phyloP scores from a whole-genome alignment of 306 rosid species.

The Mimosa pudica region DNA sequence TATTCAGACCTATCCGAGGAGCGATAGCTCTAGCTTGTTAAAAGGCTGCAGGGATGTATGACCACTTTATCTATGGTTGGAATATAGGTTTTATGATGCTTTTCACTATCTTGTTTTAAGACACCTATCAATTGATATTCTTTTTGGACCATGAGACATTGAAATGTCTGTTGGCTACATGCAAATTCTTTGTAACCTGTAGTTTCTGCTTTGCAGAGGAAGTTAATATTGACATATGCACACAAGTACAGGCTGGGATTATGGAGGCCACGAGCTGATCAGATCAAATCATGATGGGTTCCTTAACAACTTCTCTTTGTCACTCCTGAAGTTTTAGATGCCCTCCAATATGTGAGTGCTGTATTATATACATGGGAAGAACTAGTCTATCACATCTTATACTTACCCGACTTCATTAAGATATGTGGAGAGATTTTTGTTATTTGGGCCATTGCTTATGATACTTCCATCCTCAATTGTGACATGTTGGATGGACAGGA shows the following conservation, averaged over 20 bases:
- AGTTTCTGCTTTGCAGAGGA: conserved; percentile 66
- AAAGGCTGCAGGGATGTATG: conserved; percentile 2
- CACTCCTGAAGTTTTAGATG: conserved; percentile 11
- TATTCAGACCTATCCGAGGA: neutral
- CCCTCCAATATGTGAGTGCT: conserved; percentile 2
- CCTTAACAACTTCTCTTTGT: conserved; percentile 15
- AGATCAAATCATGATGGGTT: conserved; percentile 48
- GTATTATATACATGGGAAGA: conserved; percentile 26
- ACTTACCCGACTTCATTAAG: conserved; percentile 17
- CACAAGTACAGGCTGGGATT: conserved; percentile 90
- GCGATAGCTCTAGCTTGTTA: neutral
- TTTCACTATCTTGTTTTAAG: conserved; percentile 17
- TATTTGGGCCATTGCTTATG: neutral
- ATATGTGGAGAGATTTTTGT: conserved; percentile 25
- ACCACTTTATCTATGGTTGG: neutral
- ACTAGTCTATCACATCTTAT: conserved; percentile 12
- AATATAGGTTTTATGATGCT: conserved; percentile 13
- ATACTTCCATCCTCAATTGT: neutral
- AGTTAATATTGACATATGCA: conserved; percentile 72
- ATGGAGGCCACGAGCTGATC: conserved; percentile 76
- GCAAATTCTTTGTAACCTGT: conserved; percentile 30
- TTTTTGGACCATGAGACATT: neutral
- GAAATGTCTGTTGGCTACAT: neutral
- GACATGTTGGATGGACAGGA: neutral
- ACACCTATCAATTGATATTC: neutral